Conservation (phyloP, 257 asterid genomes). For the Osmanthus fragrans region DNA sequence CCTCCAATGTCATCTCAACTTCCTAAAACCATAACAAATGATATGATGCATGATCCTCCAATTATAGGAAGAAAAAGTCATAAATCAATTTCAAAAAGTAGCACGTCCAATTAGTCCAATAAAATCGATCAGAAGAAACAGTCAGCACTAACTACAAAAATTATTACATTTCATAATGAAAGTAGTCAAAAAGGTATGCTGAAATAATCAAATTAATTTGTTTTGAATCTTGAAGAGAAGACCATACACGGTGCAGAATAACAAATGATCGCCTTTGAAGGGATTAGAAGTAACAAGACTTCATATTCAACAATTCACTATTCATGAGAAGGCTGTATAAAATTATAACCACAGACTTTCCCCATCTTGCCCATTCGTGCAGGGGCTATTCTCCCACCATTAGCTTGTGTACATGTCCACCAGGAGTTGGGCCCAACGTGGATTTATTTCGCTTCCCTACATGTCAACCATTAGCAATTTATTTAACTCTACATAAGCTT, state of each 20-base stretch:
- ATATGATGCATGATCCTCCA: constrained; percentile 23
- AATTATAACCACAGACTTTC: neutral
- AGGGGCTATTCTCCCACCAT: no score
- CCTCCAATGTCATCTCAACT: constrained; percentile 59
- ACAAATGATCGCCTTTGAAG: neutral
- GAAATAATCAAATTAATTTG: neutral
- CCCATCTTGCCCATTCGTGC: no score
- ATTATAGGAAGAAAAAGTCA: constrained; percentile 16
- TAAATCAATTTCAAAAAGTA: constrained; percentile 8
- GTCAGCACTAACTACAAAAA: neutral
- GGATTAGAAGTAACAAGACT: neutral
- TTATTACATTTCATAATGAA: constrained; percentile 12
- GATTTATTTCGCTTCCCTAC: no score
- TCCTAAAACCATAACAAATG: constrained; percentile 48
- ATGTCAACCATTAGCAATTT: no score
- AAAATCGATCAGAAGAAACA: neutral
- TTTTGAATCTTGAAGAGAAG: constrained; percentile 6
- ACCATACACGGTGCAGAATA: neutral
- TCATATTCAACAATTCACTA: neutral
- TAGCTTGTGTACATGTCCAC: no score
- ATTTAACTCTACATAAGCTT: no score
- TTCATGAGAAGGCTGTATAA: neutral
- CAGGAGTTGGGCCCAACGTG: no score
- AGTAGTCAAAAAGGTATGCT: neutral
- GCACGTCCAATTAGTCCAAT: neutral